These are phyloP conservation scores for Neurospora africana DNA, from an alignment of 495 filamentous ascomycete species.

Conservation along the genomic window DNA sequence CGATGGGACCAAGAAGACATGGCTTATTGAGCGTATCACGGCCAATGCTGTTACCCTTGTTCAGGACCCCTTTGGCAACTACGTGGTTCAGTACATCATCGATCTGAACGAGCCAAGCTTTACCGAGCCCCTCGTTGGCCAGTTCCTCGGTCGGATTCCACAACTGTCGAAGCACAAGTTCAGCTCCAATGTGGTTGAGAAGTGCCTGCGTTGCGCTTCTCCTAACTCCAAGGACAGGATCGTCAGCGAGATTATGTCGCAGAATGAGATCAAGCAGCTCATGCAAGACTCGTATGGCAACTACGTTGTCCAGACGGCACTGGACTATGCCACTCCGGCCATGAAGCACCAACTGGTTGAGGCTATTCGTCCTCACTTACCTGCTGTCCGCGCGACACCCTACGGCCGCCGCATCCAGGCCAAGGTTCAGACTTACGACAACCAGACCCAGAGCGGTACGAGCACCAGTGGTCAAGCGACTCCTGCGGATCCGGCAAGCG, in stretches of 20 bases:
- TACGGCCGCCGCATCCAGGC: conserved; percentile 85
- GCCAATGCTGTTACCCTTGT: conserved; percentile 70
- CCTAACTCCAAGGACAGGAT: conserved; percentile 60
- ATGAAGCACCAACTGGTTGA: conserved; percentile 68
- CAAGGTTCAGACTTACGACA: conserved; percentile 55
- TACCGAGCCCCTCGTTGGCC: conserved; percentile 70
- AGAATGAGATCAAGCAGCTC: conserved; percentile 70
- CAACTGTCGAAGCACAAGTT: conserved; percentile 92
- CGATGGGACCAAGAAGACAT: conserved; percentile 74
- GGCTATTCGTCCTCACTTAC: conserved; percentile 70
- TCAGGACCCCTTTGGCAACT: conserved; percentile 96
- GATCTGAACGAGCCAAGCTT: conserved; percentile 76
- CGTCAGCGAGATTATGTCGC: conserved; percentile 68
- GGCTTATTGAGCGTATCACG: conserved; percentile 78
- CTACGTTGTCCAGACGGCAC: conserved; percentile 93
- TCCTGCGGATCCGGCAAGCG: conserved; percentile 29
- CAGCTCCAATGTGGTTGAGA: conserved; percentile 97
- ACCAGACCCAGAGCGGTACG: conserved; percentile 22
- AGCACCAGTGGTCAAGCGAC: conserved; percentile 21
- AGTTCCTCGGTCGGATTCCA: conserved; percentile 64
- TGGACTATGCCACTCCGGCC: conserved; percentile 67
- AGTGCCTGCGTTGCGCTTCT: conserved; percentile 78
- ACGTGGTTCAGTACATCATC: conserved; percentile 96
- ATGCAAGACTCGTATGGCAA: conserved; percentile 89
- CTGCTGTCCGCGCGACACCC: conserved; percentile 72